Conservation (phyloP, 495 filamentous ascomycete species). For the Hypoxylon subgilvum region DNA sequence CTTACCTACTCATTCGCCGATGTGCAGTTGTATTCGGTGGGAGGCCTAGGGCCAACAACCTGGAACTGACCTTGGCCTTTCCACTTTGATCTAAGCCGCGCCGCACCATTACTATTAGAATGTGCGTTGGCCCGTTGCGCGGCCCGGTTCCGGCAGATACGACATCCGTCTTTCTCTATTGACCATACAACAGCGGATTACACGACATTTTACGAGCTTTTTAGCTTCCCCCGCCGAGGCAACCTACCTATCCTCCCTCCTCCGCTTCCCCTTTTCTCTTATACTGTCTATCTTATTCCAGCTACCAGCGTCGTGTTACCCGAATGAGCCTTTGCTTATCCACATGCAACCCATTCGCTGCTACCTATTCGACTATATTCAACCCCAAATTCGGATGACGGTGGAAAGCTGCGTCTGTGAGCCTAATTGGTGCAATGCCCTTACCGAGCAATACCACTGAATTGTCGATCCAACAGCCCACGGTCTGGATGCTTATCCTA, state of each 20-base stretch:
- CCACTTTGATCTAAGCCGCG: slow-evolving; percentile 21
- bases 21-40: too few relatives aligned
- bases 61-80: neutral
- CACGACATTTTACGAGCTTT: slow-evolving; percentile 36
- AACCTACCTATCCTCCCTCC: slow-evolving; percentile 20
- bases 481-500: slow-evolving; percentile 1
- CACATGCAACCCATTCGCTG: slow-evolving; percentile 19
- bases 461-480: slow-evolving; percentile 20
- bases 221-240: slow-evolving; percentile 27
- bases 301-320: slow-evolving; percentile 20
- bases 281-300: slow-evolving; percentile 14
- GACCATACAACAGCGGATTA: slow-evolving; percentile 32
- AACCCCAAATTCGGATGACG: slow-evolving; percentile 15
- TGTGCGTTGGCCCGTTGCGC: slow-evolving; percentile 38
- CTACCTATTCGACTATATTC: slow-evolving; percentile 15
- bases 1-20: neutral
- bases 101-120: slow-evolving; percentile 11
- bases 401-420: slow-evolving; percentile 31
- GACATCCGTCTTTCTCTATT: slow-evolving; percentile 24
- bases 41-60: too few relatives aligned
- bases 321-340: slow-evolving; percentile 18
- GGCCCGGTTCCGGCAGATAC: slow-evolving; percentile 38
- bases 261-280: slow-evolving; percentile 13
- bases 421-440: slow-evolving; percentile 10
- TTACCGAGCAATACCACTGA: slow-evolving; percentile 28